phyloP scores from a whole-genome alignment of 495 filamentous ascomycete species.

The Aspergillus wentii region DNA sequence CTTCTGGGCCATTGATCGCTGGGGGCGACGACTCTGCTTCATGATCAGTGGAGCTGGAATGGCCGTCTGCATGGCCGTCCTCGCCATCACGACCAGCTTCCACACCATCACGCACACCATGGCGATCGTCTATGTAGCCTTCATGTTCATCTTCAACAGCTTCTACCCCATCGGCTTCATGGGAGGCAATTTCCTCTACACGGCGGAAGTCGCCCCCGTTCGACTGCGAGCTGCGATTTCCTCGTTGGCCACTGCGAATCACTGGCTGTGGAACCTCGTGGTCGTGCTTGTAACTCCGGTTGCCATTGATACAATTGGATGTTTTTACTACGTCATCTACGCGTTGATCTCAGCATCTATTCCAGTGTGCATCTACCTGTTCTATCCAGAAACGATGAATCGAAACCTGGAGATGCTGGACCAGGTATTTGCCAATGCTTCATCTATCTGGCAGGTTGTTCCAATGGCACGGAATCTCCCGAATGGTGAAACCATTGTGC shows the following conservation, averaged over 20 bases:
- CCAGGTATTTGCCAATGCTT: too few relatives aligned
- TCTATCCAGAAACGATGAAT: background rate
- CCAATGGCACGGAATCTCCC: too few relatives aligned
- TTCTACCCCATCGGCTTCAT: conserved; percentile 58
- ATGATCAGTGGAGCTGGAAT: conserved; percentile 47
- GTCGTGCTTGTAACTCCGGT: conserved; percentile 50
- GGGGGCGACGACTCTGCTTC: conserved; percentile 48
- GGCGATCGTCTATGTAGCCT: conserved; percentile 41
- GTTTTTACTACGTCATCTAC: conserved; percentile 18
- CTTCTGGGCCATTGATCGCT: conserved; percentile 48
- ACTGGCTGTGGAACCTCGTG: conserved; percentile 52
- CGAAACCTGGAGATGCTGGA: background rate
- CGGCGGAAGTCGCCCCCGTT: conserved; percentile 51
- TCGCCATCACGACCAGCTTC: conserved; percentile 40
- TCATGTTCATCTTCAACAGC: conserved; percentile 56
- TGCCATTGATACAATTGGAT: conserved; percentile 13
- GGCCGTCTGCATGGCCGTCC: conserved; percentile 42
- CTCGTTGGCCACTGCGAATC: conserved; percentile 35
- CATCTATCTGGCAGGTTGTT: too few relatives aligned
- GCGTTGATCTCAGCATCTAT: conserved; percentile 10
- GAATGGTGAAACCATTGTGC: too few relatives aligned
- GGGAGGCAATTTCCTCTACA: conserved; percentile 54
- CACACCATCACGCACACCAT: conserved; percentile 21
- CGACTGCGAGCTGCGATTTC: conserved; percentile 49
- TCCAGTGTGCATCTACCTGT: conserved; percentile 22